These are phyloP conservation scores for Trametes cingulata DNA, from an alignment of 768 basidiomycete genomes.

Conservation along the genomic window DNA sequence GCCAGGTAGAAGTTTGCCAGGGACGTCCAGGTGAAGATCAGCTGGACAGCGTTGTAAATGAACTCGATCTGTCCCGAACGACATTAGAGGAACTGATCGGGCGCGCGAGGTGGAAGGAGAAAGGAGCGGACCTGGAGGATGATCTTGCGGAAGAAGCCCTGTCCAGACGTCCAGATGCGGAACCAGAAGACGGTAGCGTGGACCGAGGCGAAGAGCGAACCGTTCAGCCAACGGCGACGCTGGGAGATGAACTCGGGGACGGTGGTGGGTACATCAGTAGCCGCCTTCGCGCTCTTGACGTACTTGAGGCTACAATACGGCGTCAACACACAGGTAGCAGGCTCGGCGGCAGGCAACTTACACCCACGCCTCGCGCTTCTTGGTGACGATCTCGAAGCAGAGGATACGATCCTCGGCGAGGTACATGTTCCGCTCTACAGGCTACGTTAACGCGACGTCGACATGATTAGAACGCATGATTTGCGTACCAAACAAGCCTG, in stretches of 20 bases:
- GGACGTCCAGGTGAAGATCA: constrained; percentile 93
- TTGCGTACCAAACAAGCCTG: constrained; percentile 62
- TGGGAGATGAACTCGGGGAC: constrained; percentile 96
- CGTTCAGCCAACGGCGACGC: constrained; percentile 85
- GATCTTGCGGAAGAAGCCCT: constrained; percentile 82
- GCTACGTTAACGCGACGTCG: neutral
- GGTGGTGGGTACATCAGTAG: constrained; percentile 93
- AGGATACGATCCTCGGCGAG: constrained; percentile 89
- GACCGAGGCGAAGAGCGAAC: constrained; percentile 89
- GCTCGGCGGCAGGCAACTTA: constrained; percentile 39
- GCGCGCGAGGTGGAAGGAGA: neutral
- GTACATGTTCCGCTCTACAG: constrained; percentile 82
- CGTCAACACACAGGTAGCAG: neutral
- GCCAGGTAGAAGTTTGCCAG: constrained; percentile 93
- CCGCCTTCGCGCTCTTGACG: constrained; percentile 91
- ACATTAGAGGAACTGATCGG: too few species aligned
- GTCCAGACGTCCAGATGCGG: constrained; percentile 90
- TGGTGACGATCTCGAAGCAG: constrained; percentile 92
- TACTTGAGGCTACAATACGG: constrained; percentile 62
- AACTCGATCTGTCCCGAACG: constrained; percentile 64
- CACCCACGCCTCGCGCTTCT: constrained; percentile 83
- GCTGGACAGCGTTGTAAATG: constrained; percentile 86
- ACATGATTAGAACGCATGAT: neutral
- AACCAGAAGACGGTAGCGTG: constrained; percentile 90
- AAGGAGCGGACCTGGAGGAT: constrained; percentile 50